These are phyloP conservation scores for Eimeria falciformis DNA, from an alignment of 169 alveolate genomes.

Conservation along the genomic window DNA sequence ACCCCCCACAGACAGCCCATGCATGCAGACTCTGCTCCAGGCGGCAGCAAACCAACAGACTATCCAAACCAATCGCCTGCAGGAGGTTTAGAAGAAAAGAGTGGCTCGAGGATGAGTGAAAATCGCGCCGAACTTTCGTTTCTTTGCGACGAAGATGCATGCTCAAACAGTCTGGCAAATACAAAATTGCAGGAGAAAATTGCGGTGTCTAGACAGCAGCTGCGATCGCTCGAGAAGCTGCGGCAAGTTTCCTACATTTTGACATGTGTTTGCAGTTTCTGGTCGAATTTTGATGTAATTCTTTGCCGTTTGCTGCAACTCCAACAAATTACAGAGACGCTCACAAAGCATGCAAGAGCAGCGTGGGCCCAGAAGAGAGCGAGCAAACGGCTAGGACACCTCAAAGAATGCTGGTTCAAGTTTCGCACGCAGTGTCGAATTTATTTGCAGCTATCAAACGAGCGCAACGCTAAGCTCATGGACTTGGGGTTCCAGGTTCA, in stretches of 20 bases:
- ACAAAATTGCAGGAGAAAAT: not conserved
- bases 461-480: slow-evolving; percentile 11
- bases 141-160: not conserved
- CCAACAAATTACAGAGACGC: slow-evolving; percentile 52
- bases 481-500: slow-evolving; percentile 32
- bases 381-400: not conserved
- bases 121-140: not conserved
- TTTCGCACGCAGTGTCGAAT: slow-evolving; percentile 39
- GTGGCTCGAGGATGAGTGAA: not conserved
- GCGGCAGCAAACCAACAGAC: not conserved
- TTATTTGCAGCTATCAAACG: slow-evolving; percentile 25
- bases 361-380: not conserved
- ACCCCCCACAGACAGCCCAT: too few relatives aligned
- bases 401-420: slow-evolving; percentile 13
- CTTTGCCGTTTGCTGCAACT: slow-evolving; percentile 59
- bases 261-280: slow-evolving; percentile 25
- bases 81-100: not conserved
- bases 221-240: slow-evolving; percentile 36
- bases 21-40: not conserved
- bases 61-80: not conserved
- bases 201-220: slow-evolving; percentile 20
- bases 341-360: not conserved
- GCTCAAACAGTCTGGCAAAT: not conserved
- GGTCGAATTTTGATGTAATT: slow-evolving; percentile 31
- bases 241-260: slow-evolving; percentile 21